Evolutionary conservation across 2,329 filamentous ascomycete genomes (phyloP).

Genomic region (Cadophora luteo-olivacea): DNA sequence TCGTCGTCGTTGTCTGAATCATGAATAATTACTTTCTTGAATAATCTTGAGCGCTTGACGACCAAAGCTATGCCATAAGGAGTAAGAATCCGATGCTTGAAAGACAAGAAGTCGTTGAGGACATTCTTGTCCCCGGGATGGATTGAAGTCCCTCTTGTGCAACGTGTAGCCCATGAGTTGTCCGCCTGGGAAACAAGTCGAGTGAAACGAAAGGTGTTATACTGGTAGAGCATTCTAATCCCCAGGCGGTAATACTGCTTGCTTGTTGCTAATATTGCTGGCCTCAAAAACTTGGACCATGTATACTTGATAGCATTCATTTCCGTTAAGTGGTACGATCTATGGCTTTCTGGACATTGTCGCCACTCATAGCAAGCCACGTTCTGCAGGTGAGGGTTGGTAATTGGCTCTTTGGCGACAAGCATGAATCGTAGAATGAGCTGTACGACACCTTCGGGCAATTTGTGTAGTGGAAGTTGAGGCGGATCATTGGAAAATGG

Average conservation of each 20-base stretch:
- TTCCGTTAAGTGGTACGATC: background rate
- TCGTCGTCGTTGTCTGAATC: conserved; percentile 9
- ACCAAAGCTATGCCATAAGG: background rate
- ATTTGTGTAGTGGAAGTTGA: conserved; percentile 1
- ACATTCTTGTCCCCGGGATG: background rate
- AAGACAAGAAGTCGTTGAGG: background rate
- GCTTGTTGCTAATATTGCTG: conserved; percentile 11
- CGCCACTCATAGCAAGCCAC: background rate
- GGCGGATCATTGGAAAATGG: too few species aligned
- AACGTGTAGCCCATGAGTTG: background rate
- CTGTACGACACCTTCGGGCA: background rate
- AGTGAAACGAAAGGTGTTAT: conserved; percentile 16
- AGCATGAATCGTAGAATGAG: conserved; percentile 6
- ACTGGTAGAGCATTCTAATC: background rate
- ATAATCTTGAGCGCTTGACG: background rate
- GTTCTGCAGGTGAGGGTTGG: conserved; percentile 8
- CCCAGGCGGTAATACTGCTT: background rate
- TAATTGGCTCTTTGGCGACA: conserved; percentile 11
- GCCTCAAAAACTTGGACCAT: conserved; percentile 15
- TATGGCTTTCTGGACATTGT: background rate
- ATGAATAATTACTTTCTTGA: conserved; percentile 2
- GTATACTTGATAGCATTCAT: background rate
- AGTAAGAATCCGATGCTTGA: background rate
- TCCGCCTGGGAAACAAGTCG: background rate
- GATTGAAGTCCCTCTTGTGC: background rate